Evolutionary conservation across 768 basidiomycete genomes (phyloP).

Genomic region (Auriculariales sp.): DNA sequence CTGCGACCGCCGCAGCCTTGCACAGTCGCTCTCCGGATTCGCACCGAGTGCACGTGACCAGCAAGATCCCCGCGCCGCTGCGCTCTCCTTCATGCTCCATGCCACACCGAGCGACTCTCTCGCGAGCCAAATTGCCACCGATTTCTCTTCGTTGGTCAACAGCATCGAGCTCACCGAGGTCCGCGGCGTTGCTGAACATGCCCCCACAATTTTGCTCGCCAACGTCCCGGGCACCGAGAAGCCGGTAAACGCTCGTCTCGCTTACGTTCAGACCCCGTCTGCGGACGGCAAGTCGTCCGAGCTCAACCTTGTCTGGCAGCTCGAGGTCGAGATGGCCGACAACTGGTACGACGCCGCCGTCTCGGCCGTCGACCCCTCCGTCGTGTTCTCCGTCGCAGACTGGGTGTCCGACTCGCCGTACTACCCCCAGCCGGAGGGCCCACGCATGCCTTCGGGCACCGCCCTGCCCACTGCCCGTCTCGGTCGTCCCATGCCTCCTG

Average conservation of each 20-base stretch:
- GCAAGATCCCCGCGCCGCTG: slow-evolving; percentile 32
- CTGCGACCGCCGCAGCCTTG: slow-evolving; percentile 2
- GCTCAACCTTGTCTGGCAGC: slow-evolving; percentile 73
- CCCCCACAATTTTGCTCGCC: slow-evolving; percentile 27
- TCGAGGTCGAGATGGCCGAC: slow-evolving; percentile 86
- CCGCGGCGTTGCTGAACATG: slow-evolving; percentile 29
- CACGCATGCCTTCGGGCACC: slow-evolving; percentile 19
- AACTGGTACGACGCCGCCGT: slow-evolving; percentile 95
- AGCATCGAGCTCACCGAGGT: slow-evolving; percentile 33
- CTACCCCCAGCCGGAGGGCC: slow-evolving; percentile 20
- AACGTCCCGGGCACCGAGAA: slow-evolving; percentile 65
- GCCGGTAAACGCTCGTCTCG: slow-evolving; percentile 67
- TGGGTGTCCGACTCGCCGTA: slow-evolving; percentile 69
- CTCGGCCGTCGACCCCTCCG: slow-evolving; percentile 54
- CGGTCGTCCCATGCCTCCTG: slow-evolving; percentile 19
- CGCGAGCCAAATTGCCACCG: slow-evolving; percentile 31
- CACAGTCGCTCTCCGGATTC: neutral
- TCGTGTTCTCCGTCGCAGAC: slow-evolving; percentile 80
- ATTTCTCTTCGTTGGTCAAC: slow-evolving; percentile 34
- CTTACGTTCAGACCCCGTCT: slow-evolving; percentile 69
- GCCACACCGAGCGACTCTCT: slow-evolving; percentile 43
- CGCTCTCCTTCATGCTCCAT: slow-evolving; percentile 66
- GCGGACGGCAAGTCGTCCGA: slow-evolving; percentile 33
- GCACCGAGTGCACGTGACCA: neutral
- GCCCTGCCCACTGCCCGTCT: slow-evolving; percentile 14